Conservation (phyloP, 2,329 filamentous ascomycete species). For the Calonectria pauciramosa region DNA sequence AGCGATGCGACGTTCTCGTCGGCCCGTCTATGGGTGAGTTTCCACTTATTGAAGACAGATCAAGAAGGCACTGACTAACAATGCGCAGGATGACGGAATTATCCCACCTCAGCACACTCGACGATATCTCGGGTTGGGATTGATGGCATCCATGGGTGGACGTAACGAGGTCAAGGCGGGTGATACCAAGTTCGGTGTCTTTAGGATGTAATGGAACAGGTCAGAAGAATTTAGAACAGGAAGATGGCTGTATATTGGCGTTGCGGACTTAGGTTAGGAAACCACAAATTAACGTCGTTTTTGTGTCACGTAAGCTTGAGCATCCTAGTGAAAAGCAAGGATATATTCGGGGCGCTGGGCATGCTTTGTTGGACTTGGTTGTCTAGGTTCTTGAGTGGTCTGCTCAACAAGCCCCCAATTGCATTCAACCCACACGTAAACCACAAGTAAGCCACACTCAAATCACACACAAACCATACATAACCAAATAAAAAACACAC, state of each 20-base stretch:
- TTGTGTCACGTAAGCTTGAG: background rate
- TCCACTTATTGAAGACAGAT: background rate
- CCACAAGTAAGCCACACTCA: no score
- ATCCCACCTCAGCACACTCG: conserved; percentile 84
- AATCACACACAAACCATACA: no score
- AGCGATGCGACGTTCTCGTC: conserved; percentile 91
- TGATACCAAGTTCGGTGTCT: conserved; percentile 82
- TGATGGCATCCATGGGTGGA: conserved; percentile 79
- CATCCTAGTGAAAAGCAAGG: background rate
- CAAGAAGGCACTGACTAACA: conserved; percentile 24
- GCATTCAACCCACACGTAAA: no score
- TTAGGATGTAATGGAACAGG: conserved; percentile 83
- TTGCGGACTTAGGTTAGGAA: background rate
- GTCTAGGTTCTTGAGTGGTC: no score
- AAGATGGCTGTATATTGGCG: background rate
- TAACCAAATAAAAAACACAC: no score
- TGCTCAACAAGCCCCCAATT: no score
- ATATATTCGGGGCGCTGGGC: background rate
- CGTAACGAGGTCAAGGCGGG: conserved; percentile 72
- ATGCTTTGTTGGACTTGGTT: background rate
- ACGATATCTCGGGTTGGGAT: conserved; percentile 78
- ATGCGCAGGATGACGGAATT: conserved; percentile 77
- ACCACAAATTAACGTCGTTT: background rate
- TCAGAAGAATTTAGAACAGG: background rate
- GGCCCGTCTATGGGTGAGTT: conserved; percentile 85